Percentiles rank a stretch among this genome's conserved stretches.
Conservation (phyloP, 495 filamentous ascomycete genomes). For the Penicillium ochrochloron region DNA sequence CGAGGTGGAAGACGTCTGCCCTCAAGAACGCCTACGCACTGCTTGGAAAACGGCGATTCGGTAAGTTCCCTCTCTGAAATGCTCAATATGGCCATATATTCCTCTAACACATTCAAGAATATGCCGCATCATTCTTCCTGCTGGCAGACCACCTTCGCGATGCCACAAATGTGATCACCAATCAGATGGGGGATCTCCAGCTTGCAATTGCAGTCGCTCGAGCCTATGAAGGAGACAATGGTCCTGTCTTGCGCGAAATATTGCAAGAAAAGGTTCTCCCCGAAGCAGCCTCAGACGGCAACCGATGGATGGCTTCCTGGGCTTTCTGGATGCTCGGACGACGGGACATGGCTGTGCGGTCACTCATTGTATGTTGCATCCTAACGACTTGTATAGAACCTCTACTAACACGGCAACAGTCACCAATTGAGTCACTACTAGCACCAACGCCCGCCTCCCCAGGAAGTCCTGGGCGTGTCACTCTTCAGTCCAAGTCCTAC, state of each 20-base stretch:
- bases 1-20: constrained; percentile 86
- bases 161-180: constrained; percentile 81
- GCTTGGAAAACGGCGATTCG: constrained; percentile 87
- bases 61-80: constrained; percentile 47
- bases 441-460: constrained; percentile 51
- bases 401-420: constrained; percentile 50
- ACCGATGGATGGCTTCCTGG: constrained; percentile 96
- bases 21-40: constrained; percentile 98
- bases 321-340: constrained; percentile 90
- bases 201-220: constrained; percentile 89
- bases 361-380: constrained; percentile 61
- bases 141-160: constrained; percentile 84
- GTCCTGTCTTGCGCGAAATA: constrained; percentile 71
- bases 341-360: constrained; percentile 82
- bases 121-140: constrained; percentile 95
- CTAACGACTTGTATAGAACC: not conserved
- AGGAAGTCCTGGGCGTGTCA: constrained; percentile 44
- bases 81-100: not conserved
- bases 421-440: constrained; percentile 74
- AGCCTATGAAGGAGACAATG: constrained; percentile 86
- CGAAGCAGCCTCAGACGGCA: constrained; percentile 76
- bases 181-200: constrained; percentile 84
- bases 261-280: constrained; percentile 80
- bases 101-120: constrained; percentile 59
- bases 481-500: constrained; percentile 74